Base-by-base conservation (phyloP, 164 flowering plant genomes). In the Aristolochia californica region DNA sequence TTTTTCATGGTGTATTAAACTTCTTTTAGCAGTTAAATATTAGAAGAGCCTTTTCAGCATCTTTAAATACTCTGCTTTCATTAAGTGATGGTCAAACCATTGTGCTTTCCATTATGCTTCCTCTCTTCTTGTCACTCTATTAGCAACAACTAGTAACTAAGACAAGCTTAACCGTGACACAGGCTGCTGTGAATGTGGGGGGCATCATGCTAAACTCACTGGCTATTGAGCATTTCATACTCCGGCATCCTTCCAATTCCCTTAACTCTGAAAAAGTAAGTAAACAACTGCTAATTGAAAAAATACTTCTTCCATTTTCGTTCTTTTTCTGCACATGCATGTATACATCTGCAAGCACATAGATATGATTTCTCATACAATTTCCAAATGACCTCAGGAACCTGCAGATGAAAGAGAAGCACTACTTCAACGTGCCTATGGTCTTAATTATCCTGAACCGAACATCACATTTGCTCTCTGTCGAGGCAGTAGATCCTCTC, bases 401-500 rank as follows among this genome's bases (percentile, higher is more conserved):
- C 57, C 40, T 0, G 52, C 64, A 58, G 77, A 88, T 61, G 91
- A 88, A 71, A 85, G 80, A 55, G 95, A 84, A 74, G 77, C 62
- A 72, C 70, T 86, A 23, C 78, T 88, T 15, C 71, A 91, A 43
- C 84, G 68, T 28, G 82, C 86, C 40, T 86, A 83, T 61, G 95
- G 96, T 23, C 78, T 91, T 34, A 82, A 82, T 12, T 88, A 80
- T 65, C 95, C 98, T 40, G 96, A 88, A 74, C 96, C 96, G 0
- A 84, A 83, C 65, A 76, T 91, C 51, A 86, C 90, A 58, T 91
- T 91, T 67, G 93, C 95, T 24, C 91, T 91, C 57, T 88, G 95
- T 71, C 80, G 95, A 57, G 98, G 98, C 70, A 84, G 78, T 56
- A 80, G 96, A 88, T 88, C 98, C 50, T 91, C 98, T 22, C 98